Evolutionary conservation across 306 rosid genomes (phyloP), one percentile per base, ranked within the genome.

Genomic region (Pterocarpus santalinus): DNA sequence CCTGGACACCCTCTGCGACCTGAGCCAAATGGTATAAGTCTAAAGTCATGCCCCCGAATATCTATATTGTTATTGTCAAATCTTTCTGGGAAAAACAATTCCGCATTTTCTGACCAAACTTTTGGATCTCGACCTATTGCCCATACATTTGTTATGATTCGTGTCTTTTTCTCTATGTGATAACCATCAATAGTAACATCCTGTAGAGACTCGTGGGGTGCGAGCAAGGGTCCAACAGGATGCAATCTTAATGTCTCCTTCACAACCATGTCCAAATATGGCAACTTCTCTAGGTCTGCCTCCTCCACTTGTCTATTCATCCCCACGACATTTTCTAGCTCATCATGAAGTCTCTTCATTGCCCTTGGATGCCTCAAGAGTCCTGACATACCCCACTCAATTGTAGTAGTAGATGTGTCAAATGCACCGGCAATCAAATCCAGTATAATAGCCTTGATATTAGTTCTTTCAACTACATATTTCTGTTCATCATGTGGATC

Each of bases 1-100:
- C 88, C 88, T 0, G 86, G 88, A 6, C 91, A 88, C 0, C 78
- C 70, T 75, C 88, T 78, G 1, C 88, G 61, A 6, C 89, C 87
- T 1, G 84, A 80, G 44, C 90, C 92, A 60, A 89, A 86, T 39
- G 87, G 88, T 5, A 84, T 30, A 5, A 89, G 66, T 4, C 84
- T 7, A 14, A 79, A 89, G 22, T 86, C 86, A 2, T 49, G 63
- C 8, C 89, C 89, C 7, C 10, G 4, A 0, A 83, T 3, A 8
- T 86, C 85, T 0, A 79, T 0, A 0, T 78, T 22, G 2, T 4
- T 9, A 12, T 81, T 0, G 0, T 5, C 17, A 5, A 88, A 84
- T 5, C 89, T 86, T 16, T 75, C 76, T 0, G 83, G 89, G 34
- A 65, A 77, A 7, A 89, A 86, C 5, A 57, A 12, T 0, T 86